These are phyloP conservation scores for Fusarium xyrophilum DNA, from an alignment of 2,329 filamentous ascomycete species.

Conservation along the genomic window DNA sequence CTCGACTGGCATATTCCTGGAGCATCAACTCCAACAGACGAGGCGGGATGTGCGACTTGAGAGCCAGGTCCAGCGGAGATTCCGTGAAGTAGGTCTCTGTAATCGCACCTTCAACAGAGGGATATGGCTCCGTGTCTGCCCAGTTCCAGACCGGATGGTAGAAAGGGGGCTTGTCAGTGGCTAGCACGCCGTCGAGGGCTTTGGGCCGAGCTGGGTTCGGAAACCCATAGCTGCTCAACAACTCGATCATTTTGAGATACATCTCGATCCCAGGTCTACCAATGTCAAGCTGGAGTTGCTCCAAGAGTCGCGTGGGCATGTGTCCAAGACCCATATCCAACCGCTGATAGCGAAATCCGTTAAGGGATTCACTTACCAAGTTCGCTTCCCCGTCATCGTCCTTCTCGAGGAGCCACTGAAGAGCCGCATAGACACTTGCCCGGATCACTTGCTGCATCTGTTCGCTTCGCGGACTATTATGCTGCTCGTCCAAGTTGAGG, in stretches of 20 bases:
- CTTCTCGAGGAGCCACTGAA: constrained; percentile 17
- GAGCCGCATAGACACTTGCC: not conserved
- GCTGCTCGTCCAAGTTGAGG: not conserved
- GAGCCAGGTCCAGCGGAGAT: not conserved
- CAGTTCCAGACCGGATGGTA: not conserved
- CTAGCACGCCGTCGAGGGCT: not conserved
- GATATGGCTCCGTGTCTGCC: not conserved
- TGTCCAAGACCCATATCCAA: not conserved
- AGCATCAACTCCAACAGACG: constrained; percentile 13
- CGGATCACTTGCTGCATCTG: not conserved
- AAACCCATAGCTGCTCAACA: not conserved
- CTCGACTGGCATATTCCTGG: not conserved
- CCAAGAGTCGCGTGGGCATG: not conserved
- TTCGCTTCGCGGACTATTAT: too few relatives aligned
- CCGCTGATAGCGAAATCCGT: not conserved
- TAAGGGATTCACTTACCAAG: not conserved
- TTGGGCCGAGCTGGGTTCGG: not conserved
- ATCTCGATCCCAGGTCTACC: not conserved
- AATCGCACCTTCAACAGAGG: not conserved
- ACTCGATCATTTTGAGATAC: not conserved
- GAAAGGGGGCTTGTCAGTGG: not conserved
- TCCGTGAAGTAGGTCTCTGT: not conserved
- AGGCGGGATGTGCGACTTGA: constrained; percentile 9
- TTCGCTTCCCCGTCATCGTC: not conserved
- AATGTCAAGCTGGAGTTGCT: not conserved